Evolutionary conservation across 2,329 filamentous ascomycete genomes (phyloP).

Genomic region (Fusarium sp.): DNA sequence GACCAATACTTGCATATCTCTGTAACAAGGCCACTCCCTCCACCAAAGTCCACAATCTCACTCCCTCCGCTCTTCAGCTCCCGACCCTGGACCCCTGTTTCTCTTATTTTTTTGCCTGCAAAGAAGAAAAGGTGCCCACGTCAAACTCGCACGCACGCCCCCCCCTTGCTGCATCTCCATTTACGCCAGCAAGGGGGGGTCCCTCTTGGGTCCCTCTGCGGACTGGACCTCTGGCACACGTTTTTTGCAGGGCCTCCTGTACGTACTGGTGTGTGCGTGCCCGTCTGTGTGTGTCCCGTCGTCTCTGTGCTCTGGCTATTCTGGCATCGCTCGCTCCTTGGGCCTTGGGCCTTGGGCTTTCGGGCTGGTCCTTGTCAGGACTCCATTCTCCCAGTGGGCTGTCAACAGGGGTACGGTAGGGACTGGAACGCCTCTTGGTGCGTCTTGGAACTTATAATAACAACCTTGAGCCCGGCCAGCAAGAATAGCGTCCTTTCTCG

Average conservation of each 20-base stretch:
- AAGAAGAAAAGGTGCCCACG: constrained; percentile 27
- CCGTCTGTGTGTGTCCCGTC: constrained; percentile 4
- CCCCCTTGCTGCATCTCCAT: constrained; percentile 7
- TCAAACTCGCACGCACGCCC: constrained; percentile 11
- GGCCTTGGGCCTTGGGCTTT: background rate
- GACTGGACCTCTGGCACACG: constrained; percentile 16
- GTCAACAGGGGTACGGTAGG: constrained; percentile 43
- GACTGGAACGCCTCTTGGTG: constrained; percentile 29
- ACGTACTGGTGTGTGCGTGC: constrained; percentile 26
- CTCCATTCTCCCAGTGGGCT: constrained; percentile 36
- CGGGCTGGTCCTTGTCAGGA: constrained; percentile 28
- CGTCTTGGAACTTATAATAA: constrained; percentile 42
- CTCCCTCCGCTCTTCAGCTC: constrained; percentile 45
- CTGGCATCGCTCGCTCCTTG: constrained; percentile 23
- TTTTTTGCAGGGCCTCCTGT: constrained; percentile 23
- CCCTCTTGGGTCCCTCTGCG: constrained; percentile 12
- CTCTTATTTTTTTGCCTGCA: constrained; percentile 9
- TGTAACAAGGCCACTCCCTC: constrained; percentile 16
- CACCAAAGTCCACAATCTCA: constrained; percentile 13
- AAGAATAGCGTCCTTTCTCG: constrained; percentile 33
- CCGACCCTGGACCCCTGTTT: constrained; percentile 41
- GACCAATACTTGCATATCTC: constrained; percentile 35
- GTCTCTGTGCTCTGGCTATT: constrained; percentile 9
- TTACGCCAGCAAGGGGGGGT: constrained; percentile 1
- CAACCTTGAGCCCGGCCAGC: constrained; percentile 42